A percentile compares a stretch with the other conserved stretches of the same genome.
Conservation (phyloP, 73 alveolate genomes). For the Symbiodinium pilosum region DNA sequence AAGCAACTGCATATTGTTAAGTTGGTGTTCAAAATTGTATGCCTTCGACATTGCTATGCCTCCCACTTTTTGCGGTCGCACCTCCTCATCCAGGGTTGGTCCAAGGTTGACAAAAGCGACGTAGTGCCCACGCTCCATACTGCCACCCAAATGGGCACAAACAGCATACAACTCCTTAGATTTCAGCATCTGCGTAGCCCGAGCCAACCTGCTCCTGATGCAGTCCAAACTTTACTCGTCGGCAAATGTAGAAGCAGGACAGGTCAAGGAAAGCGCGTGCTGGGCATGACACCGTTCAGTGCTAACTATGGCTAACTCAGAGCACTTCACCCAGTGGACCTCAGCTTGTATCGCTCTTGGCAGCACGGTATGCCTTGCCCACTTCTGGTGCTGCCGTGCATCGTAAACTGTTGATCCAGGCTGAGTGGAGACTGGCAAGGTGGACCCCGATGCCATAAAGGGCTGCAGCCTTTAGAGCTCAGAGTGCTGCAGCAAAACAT, state of each 20-base stretch:
- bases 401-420: neutral
- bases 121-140: conserved; percentile 89
- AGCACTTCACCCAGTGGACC: too few relatives aligned
- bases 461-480: neutral
- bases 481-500: neutral
- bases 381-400: neutral
- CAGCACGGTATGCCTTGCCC: neutral
- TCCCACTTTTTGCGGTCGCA: too few relatives aligned
- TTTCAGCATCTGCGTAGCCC: neutral
- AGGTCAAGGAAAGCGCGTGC: too few relatives aligned
- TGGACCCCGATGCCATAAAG: neutral
- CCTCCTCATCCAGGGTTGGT: conserved; percentile 17
- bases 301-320: too few relatives aligned
- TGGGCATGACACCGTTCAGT: too few relatives aligned
- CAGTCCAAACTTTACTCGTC: too few relatives aligned
- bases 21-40: too few relatives aligned
- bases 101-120: conserved; percentile 77
- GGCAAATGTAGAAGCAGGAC: too few relatives aligned
- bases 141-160: conserved; percentile 70
- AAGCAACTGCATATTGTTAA: too few relatives aligned
- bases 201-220: too few relatives aligned
- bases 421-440: neutral
- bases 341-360: too few relatives aligned
- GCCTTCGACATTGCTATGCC: too few relatives aligned
- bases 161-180: conserved; percentile 42